Base-by-base conservation (phyloP, 202 grass and related monocot genomes). In the Panicum hallii region DNA sequence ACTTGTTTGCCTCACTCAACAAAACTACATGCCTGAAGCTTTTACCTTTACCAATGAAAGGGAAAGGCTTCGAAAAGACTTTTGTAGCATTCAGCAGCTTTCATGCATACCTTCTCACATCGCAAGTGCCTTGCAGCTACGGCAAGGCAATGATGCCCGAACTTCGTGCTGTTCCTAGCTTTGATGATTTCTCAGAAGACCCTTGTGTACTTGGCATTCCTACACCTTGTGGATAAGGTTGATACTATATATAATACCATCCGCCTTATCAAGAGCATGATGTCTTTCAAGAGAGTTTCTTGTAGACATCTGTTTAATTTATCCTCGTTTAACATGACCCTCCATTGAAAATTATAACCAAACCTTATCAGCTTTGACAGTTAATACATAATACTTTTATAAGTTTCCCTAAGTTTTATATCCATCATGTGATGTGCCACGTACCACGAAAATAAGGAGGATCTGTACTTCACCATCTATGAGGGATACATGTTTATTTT, bases 11-110 rank as follows among this genome's bases (percentile, higher is more conserved):
- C 56, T 79, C 10, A 41, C 54, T 68, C 63, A 72, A 71, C 45
- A 60, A 80, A 74, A 66, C 72, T 69, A 74, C 58, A 80, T 74
- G 48, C 69, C n/a, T 55, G 57, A 28, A 63, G 20, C 77, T 65
- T 74, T 74, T 34, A 73, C 38, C 84, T 80, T 86, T 80, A 38
- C 12, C 77, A 67, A 16, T 40, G 63, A 67, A 84, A 88, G 67
- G 48, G 67, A 67, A 66, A 78, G 66, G 48, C 19, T 79, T 19
- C 41, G 52, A 66, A 38, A 16, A 30, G 41, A 4, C 58, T 88
- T 63, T 54, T 44, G 45, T 66, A 80, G 17, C 69, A 13, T 87
- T 79, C 61, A 6, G 15, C 68, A 62, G 49, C 75, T 79, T 74
- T 74, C 75, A 48, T 49, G 38, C 60, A 28, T 28, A 57, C 41